Conservation (phyloP, 78 protist genomes). For the Dictyostelium capitatum region DNA sequence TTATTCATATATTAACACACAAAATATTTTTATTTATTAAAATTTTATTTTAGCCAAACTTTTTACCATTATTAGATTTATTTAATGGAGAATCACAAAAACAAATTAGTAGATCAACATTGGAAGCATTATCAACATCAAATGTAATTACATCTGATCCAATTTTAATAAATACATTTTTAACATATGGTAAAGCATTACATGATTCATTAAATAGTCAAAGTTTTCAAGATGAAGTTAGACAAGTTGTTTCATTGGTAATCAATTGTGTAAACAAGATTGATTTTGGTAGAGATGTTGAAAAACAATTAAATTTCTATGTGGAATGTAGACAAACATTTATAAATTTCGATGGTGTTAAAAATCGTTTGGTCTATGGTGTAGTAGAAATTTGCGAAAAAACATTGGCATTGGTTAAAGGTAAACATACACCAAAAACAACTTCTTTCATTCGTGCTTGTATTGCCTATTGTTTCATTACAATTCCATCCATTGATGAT, state of each 20-base stretch:
- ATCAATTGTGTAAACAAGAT: conserved; percentile 76
- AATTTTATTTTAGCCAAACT: conserved; percentile 59
- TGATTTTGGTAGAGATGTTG: conserved; percentile 87
- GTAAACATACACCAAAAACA: conserved; percentile 88
- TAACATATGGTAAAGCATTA: conserved; percentile 81
- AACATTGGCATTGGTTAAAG: conserved; percentile 59
- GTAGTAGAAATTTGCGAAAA: conserved; percentile 72
- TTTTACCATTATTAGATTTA: conserved; percentile 89
- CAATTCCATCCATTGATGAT: conserved; percentile 91
- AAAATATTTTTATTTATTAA: not conserved
- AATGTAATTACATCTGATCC: conserved; percentile 81
- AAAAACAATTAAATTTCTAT: conserved; percentile 88
- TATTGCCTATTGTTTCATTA: conserved; percentile 88
- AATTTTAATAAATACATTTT: conserved; percentile 70
- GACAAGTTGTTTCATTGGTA: conserved; percentile 85
- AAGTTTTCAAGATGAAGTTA: conserved; percentile 84
- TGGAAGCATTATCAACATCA: conserved; percentile 75
- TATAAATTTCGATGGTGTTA: conserved; percentile 88
- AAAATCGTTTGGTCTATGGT: conserved; percentile 65
- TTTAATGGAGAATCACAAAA: conserved; percentile 85
- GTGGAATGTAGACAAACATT: conserved; percentile 89
- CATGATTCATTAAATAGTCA: conserved; percentile 90
- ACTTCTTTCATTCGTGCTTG: conserved; percentile 89
- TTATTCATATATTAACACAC: too few species aligned
- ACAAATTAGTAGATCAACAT: conserved; percentile 70